phyloP scores from a whole-genome alignment of 2,329 filamentous ascomycete genomes.

The Aspergillus sp. region DNA sequence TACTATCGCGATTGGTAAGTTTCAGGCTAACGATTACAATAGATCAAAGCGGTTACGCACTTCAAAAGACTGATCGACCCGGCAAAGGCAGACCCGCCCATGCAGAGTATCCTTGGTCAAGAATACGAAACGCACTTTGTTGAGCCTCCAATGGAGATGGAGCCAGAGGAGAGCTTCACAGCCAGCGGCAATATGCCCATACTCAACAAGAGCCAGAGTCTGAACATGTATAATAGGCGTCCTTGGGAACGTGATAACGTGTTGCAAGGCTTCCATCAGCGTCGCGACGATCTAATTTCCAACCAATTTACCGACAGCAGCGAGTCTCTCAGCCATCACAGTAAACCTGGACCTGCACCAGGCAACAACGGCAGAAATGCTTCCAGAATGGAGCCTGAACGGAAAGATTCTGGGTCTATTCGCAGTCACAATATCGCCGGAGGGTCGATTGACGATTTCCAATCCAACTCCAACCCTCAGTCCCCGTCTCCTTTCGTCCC shows the following conservation, averaged over 20 bases:
- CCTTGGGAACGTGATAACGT: conserved; percentile 53
- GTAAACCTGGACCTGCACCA: conserved; percentile 14
- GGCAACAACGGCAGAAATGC: conserved; percentile 18
- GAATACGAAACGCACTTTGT: conserved; percentile 57
- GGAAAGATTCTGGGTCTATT: conserved; percentile 30
- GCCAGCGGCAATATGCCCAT: conserved; percentile 22
- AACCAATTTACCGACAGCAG: conserved; percentile 14
- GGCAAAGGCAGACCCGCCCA: conserved; percentile 51
- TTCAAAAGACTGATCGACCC: conserved; percentile 75
- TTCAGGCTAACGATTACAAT: conserved; percentile 9
- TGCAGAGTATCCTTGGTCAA: conserved; percentile 62
- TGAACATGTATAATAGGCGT: conserved; percentile 54
- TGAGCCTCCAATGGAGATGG: conserved; percentile 58
- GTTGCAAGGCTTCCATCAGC: conserved; percentile 55
- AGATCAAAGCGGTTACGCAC: conserved; percentile 88
- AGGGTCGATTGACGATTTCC: conserved; percentile 20
- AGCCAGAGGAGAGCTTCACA: conserved; percentile 37
- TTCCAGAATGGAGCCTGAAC: conserved; percentile 21
- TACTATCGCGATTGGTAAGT: background rate
- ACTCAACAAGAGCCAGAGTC: conserved; percentile 24
- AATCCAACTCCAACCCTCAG: conserved; percentile 25
- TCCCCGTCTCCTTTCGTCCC: conserved; percentile 31
- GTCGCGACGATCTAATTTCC: conserved; percentile 11
- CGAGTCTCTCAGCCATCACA: conserved; percentile 17
- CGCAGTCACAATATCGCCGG: conserved; percentile 22